Evolutionary conservation across 225 moss, liverwort and hornwort species (phyloP), one percentile per base, ranked within the genome.

Genomic region (Polytrichum formosum): DNA sequence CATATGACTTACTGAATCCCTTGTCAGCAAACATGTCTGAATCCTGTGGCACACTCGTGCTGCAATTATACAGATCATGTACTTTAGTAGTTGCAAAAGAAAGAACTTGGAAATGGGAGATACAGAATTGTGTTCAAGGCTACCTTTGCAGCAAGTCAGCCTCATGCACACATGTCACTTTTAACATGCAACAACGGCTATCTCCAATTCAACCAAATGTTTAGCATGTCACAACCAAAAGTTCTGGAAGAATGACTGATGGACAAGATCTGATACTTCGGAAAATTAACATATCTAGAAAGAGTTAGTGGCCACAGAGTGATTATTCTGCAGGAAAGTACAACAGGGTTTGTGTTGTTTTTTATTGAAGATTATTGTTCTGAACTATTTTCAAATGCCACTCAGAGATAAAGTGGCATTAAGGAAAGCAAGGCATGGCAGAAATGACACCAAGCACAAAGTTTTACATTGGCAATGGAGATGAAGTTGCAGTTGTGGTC

Each of bases 1-100:
- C 56, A 59, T 81, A 63, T 55, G 62, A 61, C 74, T 67, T 33
- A 59, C 81, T 59, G 56, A 81, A 67, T 67, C 87, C 87, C 61
- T 69, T 65, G 20, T 58, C 66, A 53, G 70, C 63, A 73, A 30
- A 74, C 5, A 27, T 68, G 46, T 30, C 61, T 56, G 54, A 22
- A 75, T 46, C 61, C 37, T 46, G 69, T 63, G 58, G 74, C 72
- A 23, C 65, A 67, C 9, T 10, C 53, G 35, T 62, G 33, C 71
- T 71, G 71, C 33, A 20, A 70, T n/a, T 26, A 21, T 20, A 58
- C 23, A n/a, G 20, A 20, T 58, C 6, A 22, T 6, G 0, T 58
- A 20, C 63, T 28, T 63, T 63, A 63, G 4, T 22, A 16, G 20
- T 62, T 26, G 33, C 33, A 33, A 33, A 7, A 33, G 33, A 33